Base-by-base conservation (phyloP, 805 yeast genomes). In the Teunomyces kruisii region DNA sequence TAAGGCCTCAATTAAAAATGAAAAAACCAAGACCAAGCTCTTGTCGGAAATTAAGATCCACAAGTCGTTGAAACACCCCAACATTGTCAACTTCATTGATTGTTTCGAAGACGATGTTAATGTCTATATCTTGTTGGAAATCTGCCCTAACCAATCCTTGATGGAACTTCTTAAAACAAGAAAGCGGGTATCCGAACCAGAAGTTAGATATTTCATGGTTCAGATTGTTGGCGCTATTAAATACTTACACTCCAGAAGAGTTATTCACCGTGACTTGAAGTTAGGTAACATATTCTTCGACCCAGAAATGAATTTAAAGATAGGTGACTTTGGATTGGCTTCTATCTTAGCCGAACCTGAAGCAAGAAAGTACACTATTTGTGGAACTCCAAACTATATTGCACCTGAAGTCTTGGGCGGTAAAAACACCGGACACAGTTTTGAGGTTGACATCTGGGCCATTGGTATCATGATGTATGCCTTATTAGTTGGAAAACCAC, bases 311-410 rank as follows among this genome's bases (percentile, higher is more conserved):
- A 88, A 90, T 65, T 78, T 92, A 59, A 94, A 94, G 64, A 86
- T 94, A 50, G 99, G 99, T 52, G 99, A 94, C 66, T 94, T 94
- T 70, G 99, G 99, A 27, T 77, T 94, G 48, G 99, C 99, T n/a
- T 90, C 97, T 1, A 86, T 88, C n/a, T 76, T 94, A 50, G 86
- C 86, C 35, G 73, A 80, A 16, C 57, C 58, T 35, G 78, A 77
- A 46, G 88, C 88, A 41, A 82, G 92, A 53, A 89, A 92, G 59
- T 87, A 84, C 62, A 92, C 99, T 36, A 88, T 94, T 45, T 94
- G 99, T 67, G 99, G 99, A 44, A 94, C 99, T 17, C 99, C 99
- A 48, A 94, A 94, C 68, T 94, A 94, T 64, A 94, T 94, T 61
- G 97, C 99, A 1, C 99, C 99, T 6, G 99, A 94, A 71, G 96